Evolutionary conservation across 169 alveolate species (phyloP).

Genomic region (Blepharisma undulans): DNA sequence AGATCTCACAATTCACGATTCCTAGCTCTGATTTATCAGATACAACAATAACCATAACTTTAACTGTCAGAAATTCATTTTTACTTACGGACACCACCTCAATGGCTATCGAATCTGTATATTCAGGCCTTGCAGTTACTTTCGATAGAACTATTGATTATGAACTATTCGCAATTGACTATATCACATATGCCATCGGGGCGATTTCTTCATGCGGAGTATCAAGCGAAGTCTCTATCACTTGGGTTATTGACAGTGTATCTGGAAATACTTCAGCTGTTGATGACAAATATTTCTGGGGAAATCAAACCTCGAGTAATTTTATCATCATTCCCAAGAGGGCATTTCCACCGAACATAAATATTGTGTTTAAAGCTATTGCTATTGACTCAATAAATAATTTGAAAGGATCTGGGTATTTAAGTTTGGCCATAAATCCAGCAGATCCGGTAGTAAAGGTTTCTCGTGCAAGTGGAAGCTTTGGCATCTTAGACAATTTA

Average conservation of each 20-base stretch:
- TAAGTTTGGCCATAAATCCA: not conserved
- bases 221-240: not conserved
- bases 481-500: not conserved
- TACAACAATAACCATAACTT: too few species aligned
- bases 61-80: too few species aligned
- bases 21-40: too few species aligned
- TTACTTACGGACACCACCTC: too few species aligned
- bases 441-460: not conserved
- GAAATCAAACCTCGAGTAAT: not conserved
- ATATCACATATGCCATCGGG: too few species aligned
- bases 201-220: not conserved
- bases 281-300: not conserved
- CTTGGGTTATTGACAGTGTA: not conserved
- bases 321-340: not conserved
- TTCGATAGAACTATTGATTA: too few species aligned
- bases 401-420: not conserved
- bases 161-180: too few species aligned
- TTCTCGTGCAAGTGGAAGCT: not conserved
- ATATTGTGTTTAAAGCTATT: not conserved
- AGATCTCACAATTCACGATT: too few species aligned
- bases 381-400: not conserved
- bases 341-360: not conserved
- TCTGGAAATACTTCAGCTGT: not conserved
- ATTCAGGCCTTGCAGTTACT: too few species aligned
- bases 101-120: too few species aligned